Evolutionary conservation across 257 asterid species (phyloP), one percentile per base, ranked within the genome.

Genomic region (Nicotiana obtusifolia): DNA sequence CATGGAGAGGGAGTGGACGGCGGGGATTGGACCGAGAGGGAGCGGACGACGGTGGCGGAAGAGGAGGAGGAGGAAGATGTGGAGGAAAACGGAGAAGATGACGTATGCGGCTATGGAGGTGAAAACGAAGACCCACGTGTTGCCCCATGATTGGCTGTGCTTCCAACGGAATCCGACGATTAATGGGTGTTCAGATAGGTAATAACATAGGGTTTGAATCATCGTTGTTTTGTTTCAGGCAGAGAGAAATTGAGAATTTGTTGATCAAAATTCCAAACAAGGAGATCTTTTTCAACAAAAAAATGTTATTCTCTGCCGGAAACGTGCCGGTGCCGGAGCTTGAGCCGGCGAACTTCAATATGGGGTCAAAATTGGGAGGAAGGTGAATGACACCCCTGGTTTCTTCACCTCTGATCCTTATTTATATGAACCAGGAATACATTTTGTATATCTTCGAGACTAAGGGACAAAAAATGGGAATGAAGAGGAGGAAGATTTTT

Each of bases 151-250:
- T 52, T 90, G 88, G 86, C 86, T 19, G 88, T 87, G 89, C 87
- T 88, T 90, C 98, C 98, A 94, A 0, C 97, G 92, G 93, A 94
- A 94, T 5, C 84, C 86, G 61, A 94, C 91, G 76, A 94, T 88
- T 14, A 95, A 85, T 7, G 97, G 98, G 77, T 94, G 98, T 86
- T 94, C 95, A 31, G 98, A 86, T 44, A 94, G 90, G 84, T 93
- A 89, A 84, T 87, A 92, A 37, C 87, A 81, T 41, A 88, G 17
- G 81, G 78, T 53, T 53, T 82, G 87, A 64, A 85, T 82, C 81
- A 84, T 77, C 88, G 84, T 30, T 81, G 86, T 15, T 24, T 77
- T 15, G 7, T 77, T 10, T 62, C 83, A 77, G 49, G 30, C 69
- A 31, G 60, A 56, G n/a, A 71, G 7, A 24, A 15, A 15, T 53